These are phyloP conservation scores for Stramenopiles sp. DNA, from an alignment of 352 stramenopile genomes.

Conservation along the genomic window DNA sequence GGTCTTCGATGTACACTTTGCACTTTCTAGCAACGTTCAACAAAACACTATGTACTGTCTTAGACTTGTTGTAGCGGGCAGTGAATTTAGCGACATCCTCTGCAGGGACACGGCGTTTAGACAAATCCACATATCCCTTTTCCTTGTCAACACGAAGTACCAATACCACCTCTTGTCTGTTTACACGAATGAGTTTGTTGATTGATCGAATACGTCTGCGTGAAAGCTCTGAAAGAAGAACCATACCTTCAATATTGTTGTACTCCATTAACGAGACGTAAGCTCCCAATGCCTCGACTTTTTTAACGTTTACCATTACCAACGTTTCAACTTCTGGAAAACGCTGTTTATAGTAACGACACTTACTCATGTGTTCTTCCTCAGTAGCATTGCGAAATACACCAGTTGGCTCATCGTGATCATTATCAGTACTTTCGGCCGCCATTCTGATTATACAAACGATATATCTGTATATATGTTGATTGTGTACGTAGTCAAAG, in stretches of 20 bases:
- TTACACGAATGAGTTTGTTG: conserved; percentile 98
- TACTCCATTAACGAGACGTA: conserved; percentile 99
- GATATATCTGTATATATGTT: no score
- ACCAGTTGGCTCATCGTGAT: no score
- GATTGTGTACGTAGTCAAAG: no score
- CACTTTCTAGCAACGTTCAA: conserved; percentile 31
- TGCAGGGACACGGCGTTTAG: conserved; percentile 85
- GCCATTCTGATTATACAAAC: no score
- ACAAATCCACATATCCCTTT: conserved; percentile 99
- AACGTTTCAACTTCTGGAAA: conserved; percentile 48
- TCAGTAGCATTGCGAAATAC: no score
- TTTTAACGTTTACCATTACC: conserved; percentile 53
- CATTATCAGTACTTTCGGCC: no score
- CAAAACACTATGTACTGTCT: conserved; percentile 85
- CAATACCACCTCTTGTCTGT: conserved; percentile 96
- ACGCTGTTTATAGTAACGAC: conserved; percentile 50
- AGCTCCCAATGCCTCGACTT: conserved; percentile 94
- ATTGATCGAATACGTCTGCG: conserved; percentile 92
- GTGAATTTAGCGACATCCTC: conserved; percentile 96
- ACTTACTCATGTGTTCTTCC: no score
- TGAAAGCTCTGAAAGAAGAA: conserved; percentile 90
- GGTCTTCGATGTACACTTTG: conserved; percentile 30
- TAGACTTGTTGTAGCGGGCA: conserved; percentile 96
- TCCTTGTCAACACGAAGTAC: conserved; percentile 98
- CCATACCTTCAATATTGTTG: conserved; percentile 99